Evolutionary conservation across 495 filamentous ascomycete species (phyloP), one percentile per base, ranked within the genome.

Genomic region (Cercophora sp.): DNA sequence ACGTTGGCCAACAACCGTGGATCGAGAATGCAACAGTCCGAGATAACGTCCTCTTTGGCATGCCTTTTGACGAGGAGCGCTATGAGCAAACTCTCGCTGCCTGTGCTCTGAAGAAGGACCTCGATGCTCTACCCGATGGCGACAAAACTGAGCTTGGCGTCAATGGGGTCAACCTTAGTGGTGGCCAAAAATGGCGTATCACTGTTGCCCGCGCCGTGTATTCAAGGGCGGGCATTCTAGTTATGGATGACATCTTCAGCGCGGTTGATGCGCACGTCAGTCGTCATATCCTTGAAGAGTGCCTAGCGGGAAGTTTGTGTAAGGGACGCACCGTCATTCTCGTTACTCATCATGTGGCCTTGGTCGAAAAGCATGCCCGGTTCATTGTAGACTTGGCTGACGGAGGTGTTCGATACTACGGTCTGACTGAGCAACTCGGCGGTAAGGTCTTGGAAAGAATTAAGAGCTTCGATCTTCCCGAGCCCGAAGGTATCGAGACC

Each of bases 81-180:
- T 95, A 94, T 63, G 81, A 90, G n/a, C 77, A 80, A 23, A 89
- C 87, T 2, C 73, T 93, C 6, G 79, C 87, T 55, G 87, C 88
- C 10, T 93, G 89, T 63, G 88, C 89, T 45, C 69, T 95, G 19
- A 54, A 77, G 1, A 85, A 90, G 51, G 89, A 94, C 62, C 88
- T 95, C 63, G 81, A 85, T 36, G 81, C 77, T 32, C 72, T 95
- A 18, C 85, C 88, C 4, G 85, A 91, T 66, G 89, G 89, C 8
- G 89, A 93, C 61, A 78, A 85, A 59, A 95, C 89, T 1, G 83
- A 89, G 66, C 87, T 93, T 55, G 89, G 89, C 49, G 88, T 91
- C 65, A 79, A 87, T 58, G 89, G 89, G 2, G 91, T 93, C 44
- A 89, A 86, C 2, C 78, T 94, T 13, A 91, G 87, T 13, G 89